Evolutionary conservation across 495 filamentous ascomycete genomes (phyloP), one percentile per base, ranked within the genome.

Genomic region (Aspergillus avenaceus): DNA sequence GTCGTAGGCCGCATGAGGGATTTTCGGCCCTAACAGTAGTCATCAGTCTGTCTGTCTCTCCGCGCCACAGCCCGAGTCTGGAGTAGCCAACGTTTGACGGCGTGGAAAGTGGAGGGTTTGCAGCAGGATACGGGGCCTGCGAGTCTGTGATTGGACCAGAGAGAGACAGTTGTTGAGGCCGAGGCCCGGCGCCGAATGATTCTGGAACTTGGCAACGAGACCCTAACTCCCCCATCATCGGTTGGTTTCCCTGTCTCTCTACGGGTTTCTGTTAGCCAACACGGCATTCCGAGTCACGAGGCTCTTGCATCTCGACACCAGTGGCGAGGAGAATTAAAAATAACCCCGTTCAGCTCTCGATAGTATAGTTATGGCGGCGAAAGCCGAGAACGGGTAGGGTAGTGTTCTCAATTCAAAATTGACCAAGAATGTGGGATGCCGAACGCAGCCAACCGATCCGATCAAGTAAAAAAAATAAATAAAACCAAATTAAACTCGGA

Each of bases 1-100:
- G 34, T 3, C 21, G 16, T 38, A 19, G 34, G 3, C 34, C 42
- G 42, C 42, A 32, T 31, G 27, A 45, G 42, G 26, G 26, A 45
- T 45, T 38, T 38, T 38, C 34, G 16, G 34, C 34, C 16, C 34
- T 38, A 19, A 18, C 14, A 13, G 4, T 38, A 9, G 16, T n/a
- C n/a, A n/a, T 38, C 13, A 16, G n/a, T 25, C 1, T 25, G 41
- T 21, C 19, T 31, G 25, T 45, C 26, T 45, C 42, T 31, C 42
- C 42, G 27, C 42, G 23, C 26, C 42, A 44, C 42, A 21, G 42
- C 27, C 42, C 26, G 42, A 45, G 21, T 45, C 23, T 45, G 42
- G 42, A 45, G 34, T 19, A 38, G 34, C 6, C 11, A 38, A 38
- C 16, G 34, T 45, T 31, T 19, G 42, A 31, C 26, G 42, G 29